Evolutionary conservation across 1,139 yeast genomes (phyloP), one percentile per base, ranked within the genome.

Genomic region (Suhomyces chickasaworum): DNA sequence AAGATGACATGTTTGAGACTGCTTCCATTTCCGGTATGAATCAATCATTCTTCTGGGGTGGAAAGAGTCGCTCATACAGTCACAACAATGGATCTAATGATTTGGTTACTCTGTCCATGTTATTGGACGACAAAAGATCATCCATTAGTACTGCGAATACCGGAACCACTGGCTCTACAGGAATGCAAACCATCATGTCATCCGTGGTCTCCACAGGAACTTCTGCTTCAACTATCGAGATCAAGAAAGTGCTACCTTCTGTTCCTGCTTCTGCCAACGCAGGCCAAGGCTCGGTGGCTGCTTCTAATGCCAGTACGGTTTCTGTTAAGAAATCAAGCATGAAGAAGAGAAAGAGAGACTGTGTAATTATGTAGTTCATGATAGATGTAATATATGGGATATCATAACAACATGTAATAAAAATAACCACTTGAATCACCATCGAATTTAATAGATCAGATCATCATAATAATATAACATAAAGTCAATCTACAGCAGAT

Each of bases 331-430:
- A 57, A 42, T 49, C 56, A 45, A 54, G 52, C 34, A 58, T 60
- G 52, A 61, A 63, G 53, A 68, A 63, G 59, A 55, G 52, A 30
- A 67, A 65, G 59, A 63, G 66, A 46, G 72, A 69, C 46, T 71
- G 77, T 59, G 69, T 68, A 21, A 60, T 67, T 45, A 59, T 66
- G 66, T 67, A 41, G 20, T 29, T 10, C 16, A 17, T 16, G 27
- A 37, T 37, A 37, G 39, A 37, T 30, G 39, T 37, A 37, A 25
- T 25, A 37, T 13, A 22, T 17, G 37, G 41, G 39, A 33, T 22
- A 23, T 12, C 37, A 20, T 15, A 7, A 35, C 8, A 7, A 23
- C 27, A 8, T 23, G 27, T 23, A 23, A 23, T n/a, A n/a, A n/a
- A n/a, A n/a, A n/a, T n/a, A n/a, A 21, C 23, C 23, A 21, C 23